phyloP scores from a whole-genome alignment of 73 alveolate species.

The Paramecium octaurelia region DNA sequence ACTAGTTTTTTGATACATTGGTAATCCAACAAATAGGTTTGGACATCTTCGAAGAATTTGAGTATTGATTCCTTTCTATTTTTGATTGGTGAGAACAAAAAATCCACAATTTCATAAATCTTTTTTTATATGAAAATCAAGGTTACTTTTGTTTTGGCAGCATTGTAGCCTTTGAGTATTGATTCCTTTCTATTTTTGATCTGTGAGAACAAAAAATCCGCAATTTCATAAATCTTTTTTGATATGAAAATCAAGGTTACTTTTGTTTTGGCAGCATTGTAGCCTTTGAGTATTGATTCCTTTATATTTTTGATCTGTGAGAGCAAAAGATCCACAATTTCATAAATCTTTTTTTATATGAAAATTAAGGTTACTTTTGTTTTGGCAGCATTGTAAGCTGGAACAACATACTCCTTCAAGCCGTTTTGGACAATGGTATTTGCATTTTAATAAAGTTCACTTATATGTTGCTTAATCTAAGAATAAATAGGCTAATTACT shows the following conservation, averaged over 20 bases:
- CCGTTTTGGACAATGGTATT: background rate
- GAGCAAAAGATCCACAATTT: too few relatives aligned
- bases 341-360: background rate
- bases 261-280: background rate
- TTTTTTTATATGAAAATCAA: background rate
- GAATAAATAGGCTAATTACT: background rate
- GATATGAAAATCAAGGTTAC: background rate
- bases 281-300: background rate
- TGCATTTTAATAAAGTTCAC: background rate
- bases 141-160: background rate
- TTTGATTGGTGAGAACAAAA: background rate
- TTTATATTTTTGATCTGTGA: background rate
- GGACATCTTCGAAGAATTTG: background rate
- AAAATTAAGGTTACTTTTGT: background rate
- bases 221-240: background rate
- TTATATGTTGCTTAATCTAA: background rate
- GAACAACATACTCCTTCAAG: background rate
- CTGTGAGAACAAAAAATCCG: background rate
- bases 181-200: background rate
- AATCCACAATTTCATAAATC: background rate
- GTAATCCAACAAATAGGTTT: background rate
- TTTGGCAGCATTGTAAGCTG: background rate
- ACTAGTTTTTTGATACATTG: background rate
- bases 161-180: background rate
- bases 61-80: background rate